Conservation (phyloP, 768 basidiomycete genomes). For the Tulasnella sp. region DNA sequence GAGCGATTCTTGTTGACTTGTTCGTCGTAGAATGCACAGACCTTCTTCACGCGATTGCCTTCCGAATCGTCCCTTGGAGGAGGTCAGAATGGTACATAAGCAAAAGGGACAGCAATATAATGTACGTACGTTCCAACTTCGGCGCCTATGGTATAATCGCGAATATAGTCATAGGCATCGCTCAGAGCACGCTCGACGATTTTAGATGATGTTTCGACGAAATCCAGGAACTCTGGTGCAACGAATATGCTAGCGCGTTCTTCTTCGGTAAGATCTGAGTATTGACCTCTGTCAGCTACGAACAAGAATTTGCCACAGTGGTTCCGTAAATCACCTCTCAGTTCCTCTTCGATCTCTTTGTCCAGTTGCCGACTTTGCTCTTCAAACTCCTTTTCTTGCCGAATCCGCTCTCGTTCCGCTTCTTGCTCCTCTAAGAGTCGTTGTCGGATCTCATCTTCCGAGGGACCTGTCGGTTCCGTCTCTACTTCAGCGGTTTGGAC, state of each 20-base stretch:
- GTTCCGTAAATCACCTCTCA: conserved; percentile 60
- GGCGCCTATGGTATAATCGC: conserved; percentile 91
- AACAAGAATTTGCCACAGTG: neutral
- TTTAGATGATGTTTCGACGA: conserved; percentile 92
- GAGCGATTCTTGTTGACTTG: conserved; percentile 90
- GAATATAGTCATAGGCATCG: conserved; percentile 95
- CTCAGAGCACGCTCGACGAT: conserved; percentile 93
- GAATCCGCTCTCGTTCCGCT: conserved; percentile 57
- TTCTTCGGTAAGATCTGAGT: conserved; percentile 80
- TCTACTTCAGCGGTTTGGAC: conserved; percentile 75
- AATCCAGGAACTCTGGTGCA: conserved; percentile 91
- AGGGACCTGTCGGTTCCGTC: conserved; percentile 52
- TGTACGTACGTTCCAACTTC: conserved; percentile 76
- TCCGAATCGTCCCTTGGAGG: conserved; percentile 81
- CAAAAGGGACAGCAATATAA: neutral
- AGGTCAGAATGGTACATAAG: neutral
- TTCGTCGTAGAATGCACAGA: conserved; percentile 94
- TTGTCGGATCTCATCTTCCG: conserved; percentile 76
- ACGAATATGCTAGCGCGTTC: conserved; percentile 78
- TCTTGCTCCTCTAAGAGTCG: conserved; percentile 71
- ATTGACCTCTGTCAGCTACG: neutral
- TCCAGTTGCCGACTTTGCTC: conserved; percentile 84
- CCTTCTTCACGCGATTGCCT: conserved; percentile 84
- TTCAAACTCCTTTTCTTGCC: conserved; percentile 76
- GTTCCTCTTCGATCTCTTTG: conserved; percentile 83